Percentiles rank a stretch among this genome's conserved stretches.
phyloP scores from a whole-genome alignment of 202 grass and related monocot genomes.

The Digitaria exilis region DNA sequence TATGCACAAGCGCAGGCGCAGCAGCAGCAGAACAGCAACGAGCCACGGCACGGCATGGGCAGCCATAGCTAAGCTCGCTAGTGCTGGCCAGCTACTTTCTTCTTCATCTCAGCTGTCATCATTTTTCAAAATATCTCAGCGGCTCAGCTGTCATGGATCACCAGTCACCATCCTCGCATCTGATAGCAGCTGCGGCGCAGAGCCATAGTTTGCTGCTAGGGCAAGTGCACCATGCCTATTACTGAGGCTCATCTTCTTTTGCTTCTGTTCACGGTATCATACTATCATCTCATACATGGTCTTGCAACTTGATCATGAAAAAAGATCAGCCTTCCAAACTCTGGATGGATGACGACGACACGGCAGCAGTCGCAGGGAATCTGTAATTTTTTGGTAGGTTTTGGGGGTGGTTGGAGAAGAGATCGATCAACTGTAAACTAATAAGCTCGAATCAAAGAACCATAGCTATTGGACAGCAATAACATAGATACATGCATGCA shows the following conservation, averaged over 20 bases:
- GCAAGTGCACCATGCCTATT: conserved; percentile 39
- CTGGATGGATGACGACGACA: not conserved
- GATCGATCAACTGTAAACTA: conserved; percentile 52
- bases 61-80: too few relatives aligned
- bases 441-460: conserved; percentile 44
- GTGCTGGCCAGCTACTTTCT: not conserved
- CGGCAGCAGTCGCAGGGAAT: not conserved
- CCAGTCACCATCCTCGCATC: not conserved
- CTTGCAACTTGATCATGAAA: conserved; percentile 7
- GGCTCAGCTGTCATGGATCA: too few relatives aligned
- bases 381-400: conserved; percentile 31
- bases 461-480: conserved; percentile 41
- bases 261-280: conserved; percentile 22
- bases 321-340: not conserved
- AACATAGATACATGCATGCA: conserved; percentile 22
- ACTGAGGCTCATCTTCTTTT: conserved; percentile 28
- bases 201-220: conserved; percentile 23
- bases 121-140: too few relatives aligned
- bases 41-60: too few relatives aligned
- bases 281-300: not conserved
- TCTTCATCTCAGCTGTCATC: conserved; percentile 8
- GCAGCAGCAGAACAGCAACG: conserved; percentile 25
- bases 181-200: not conserved
- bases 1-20: conserved; percentile 19
- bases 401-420: conserved; percentile 30